These are phyloP conservation scores for Solanum lycopersicoides DNA, from an alignment of 257 asterid species.

Conservation along the genomic window DNA sequence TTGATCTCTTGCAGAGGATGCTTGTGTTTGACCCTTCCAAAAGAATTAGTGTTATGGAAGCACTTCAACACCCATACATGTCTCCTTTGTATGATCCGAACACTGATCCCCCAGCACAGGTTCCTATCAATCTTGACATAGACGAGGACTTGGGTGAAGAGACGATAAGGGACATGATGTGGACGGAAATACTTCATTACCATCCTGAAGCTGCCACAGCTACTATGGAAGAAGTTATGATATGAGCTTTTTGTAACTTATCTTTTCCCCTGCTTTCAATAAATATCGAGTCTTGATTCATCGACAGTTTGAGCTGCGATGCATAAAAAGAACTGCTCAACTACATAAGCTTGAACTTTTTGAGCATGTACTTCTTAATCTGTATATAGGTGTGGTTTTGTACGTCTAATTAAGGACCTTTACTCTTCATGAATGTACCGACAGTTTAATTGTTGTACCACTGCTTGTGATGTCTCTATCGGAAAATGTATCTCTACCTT, in stretches of 20 bases:
- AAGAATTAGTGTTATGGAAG: constrained; percentile 51
- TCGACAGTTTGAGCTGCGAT: constrained; percentile 15
- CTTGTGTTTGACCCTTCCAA: constrained; percentile 58
- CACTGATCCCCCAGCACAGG: constrained; percentile 39
- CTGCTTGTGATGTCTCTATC: not conserved
- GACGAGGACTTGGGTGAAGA: constrained; percentile 48
- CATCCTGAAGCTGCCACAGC: constrained; percentile 35
- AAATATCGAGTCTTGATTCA: constrained; percentile 1
- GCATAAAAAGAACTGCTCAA: not conserved
- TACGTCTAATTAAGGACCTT: not conserved
- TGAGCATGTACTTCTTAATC: not conserved
- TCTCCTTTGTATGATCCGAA: constrained; percentile 38
- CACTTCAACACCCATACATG: constrained; percentile 54
- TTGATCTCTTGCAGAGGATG: constrained; percentile 50
- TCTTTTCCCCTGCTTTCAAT: constrained; percentile 4
- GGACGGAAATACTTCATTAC: constrained; percentile 47
- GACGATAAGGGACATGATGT: constrained; percentile 46
- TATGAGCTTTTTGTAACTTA: not conserved
- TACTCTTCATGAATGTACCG: not conserved
- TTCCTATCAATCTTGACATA: constrained; percentile 35
- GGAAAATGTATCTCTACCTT: not conserved
- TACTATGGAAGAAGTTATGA: not conserved
- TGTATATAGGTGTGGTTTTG: constrained; percentile 20
- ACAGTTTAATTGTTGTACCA: not conserved
- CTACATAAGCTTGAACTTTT: not conserved